Evolutionary conservation across 768 basidiomycete species (phyloP), one percentile per base, ranked within the genome.

Genomic region (Naganishia randhawae): DNA sequence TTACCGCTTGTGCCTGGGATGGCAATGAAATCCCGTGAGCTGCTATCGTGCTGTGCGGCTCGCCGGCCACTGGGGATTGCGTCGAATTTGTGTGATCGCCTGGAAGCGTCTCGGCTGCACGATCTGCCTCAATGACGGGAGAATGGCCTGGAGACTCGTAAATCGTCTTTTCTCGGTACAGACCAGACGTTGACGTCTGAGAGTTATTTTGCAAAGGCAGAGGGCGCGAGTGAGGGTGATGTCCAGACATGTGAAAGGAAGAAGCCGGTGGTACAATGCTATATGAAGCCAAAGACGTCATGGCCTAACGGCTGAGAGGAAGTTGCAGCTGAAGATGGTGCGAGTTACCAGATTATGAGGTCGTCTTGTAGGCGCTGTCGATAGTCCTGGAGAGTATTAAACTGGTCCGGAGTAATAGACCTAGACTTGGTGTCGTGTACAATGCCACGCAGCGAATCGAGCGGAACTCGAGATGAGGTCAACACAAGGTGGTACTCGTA

Each of bases 221-320:
- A 22, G 57, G 57, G 6, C 57, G 57, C 27, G 57, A 61, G n/a
- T 61, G 57, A 19, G 57, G 41, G 10, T 6, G 57, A 29, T 61
- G 57, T 22, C 57, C 57, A 25, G 57, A 61, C 57, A 61, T 61
- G 33, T 61, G 57, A 25, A 61, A 61, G 8, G 57, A 61, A 2
- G 57, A 42, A 25, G 51, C 32, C 19, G 37, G 27, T 61, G 39
- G 37, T 61, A 39, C 17, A 11, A 29, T 33, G 37, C 39, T 61
- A 22, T 61, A 61, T 39, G 57, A 39, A 35, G 57, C 57, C 57
- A 61, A 39, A n/a, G 57, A 61, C 57, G 57, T 61, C 57, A 61
- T 61, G 57, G 5, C 57, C 57, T 55, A 16, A 16, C 19, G 54
- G 31, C 54, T 37, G n/a, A 17, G 33, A 22, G 22, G 27, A 37